Evolutionary conservation across 139 green algal genomes (phyloP).

Genomic region (Tetratostichococcus sp.): DNA sequence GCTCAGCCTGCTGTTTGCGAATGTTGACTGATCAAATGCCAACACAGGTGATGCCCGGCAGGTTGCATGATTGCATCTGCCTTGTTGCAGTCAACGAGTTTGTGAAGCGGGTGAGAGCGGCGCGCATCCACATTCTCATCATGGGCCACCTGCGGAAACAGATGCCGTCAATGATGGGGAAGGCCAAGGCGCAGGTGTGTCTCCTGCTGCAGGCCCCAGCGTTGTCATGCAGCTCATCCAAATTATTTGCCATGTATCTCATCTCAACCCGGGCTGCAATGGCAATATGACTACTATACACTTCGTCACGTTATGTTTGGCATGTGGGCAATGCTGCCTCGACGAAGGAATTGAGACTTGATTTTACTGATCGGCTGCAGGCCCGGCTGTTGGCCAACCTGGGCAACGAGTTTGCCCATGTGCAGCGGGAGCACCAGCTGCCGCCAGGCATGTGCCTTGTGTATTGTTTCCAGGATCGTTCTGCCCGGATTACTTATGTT

Average conservation of each 20-base stretch:
- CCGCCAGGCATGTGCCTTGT: constrained; percentile 34
- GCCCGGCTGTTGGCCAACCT: constrained; percentile 62
- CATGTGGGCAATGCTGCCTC: too few relatives aligned
- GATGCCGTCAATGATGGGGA: constrained; percentile 89
- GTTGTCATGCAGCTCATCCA: too few relatives aligned
- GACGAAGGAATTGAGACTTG: too few relatives aligned
- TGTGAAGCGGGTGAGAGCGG: constrained; percentile 90
- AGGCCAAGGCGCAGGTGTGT: constrained; percentile 64
- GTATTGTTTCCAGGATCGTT: neutral
- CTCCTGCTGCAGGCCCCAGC: constrained; percentile 45
- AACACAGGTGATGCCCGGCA: too few relatives aligned
- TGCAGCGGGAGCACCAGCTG: constrained; percentile 89
- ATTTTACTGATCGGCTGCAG: too few relatives aligned
- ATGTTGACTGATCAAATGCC: too few relatives aligned
- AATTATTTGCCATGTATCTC: too few relatives aligned
- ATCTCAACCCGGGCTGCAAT: too few relatives aligned
- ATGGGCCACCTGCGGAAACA: constrained; percentile 75
- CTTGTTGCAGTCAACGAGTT: constrained; percentile 96
- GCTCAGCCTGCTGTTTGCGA: neutral
- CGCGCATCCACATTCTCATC: constrained; percentile 90
- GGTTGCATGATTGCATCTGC: too few relatives aligned
- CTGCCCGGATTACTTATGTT: too few relatives aligned
- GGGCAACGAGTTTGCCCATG: constrained; percentile 62
- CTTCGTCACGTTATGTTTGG: too few relatives aligned
- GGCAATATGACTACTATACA: too few relatives aligned